Base-by-base conservation (phyloP, 495 filamentous ascomycete genomes). In the Neurospora sp. region DNA sequence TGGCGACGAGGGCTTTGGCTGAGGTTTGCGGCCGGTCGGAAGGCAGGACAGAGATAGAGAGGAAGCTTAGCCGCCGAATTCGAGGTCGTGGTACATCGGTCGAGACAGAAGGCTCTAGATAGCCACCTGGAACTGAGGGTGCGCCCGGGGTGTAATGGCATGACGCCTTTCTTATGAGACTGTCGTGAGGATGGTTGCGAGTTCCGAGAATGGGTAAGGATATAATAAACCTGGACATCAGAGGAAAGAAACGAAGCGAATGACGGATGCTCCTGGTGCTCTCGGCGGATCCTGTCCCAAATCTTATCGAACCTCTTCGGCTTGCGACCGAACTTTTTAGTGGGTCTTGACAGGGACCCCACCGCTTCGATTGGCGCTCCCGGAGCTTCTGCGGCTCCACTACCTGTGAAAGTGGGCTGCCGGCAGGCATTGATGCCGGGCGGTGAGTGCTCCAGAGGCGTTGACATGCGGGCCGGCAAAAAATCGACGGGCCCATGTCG, bases 1-100 rank as follows among this genome's bases (percentile, higher is more conserved):
- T 27, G 20, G 53, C 16, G 74, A n/a, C 72, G 74, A 69, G 53
- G 39, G 4, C 59, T 27, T 10, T 40, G 7, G 16, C 20, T n/a
- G n/a, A 68, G 35, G 22, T 45, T 18, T 12, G 72, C 61, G 12
- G 71, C 69, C 1, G 74, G 69, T 3, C 71, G 70, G 40, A 84
- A 72, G 3, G 84, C 79, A 22, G 84, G 84, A 68, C 83, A 86
- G 22, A 86, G 80, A 53, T 84, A 86, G 0, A 83, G 69, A 61
- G 84, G 84, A 8, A 83, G 72, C 20, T 79, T 81, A 35, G 53
- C 53, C 27, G 27, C 53, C 6, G 31, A 8, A 35, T 16, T 65
- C 59, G 82, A 72, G 61, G 75, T 40, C 9, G 78, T 73, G n/a
- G 72, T 69, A 41, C 27, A 69, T 14, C 77, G 81, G 70, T 85